Base-by-base conservation (phyloP, 768 basidiomycete genomes). In the Boletus speciosus region DNA sequence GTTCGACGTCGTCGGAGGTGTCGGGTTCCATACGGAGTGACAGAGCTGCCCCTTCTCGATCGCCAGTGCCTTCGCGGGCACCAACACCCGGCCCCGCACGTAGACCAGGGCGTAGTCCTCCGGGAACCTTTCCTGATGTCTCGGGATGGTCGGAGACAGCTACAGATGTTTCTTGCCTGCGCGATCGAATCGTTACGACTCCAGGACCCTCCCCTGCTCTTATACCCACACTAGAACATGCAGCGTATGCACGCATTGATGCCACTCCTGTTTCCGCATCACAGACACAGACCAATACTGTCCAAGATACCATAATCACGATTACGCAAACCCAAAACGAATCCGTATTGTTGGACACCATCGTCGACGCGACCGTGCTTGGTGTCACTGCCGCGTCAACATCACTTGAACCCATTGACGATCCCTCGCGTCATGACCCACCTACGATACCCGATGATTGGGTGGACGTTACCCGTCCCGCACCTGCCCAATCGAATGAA, bases 101-200 rank as follows among this genome's bases (percentile, higher is more conserved):
- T 2, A 61, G 63, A 37, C 50, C 34, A 10, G 60, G 70, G 10
- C 66, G 55, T 23, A 68, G 55, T 29, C 68, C 69, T 35, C 69
- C 68, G 5, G 69, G 69, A 4, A 61, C 68, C 0, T 62, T 62
- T 16, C 64, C 70, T 7, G 59, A 60, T 19, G 54, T 42, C 10
- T 68, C 69, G 5, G 70, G 68, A 16, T 68, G 71, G 66, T 70
- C 70, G 1, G 69, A 70, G 47, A 68, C 63, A 1, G 65, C 42
- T 6, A 59, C 59, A 1, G 58, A 70, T 16, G n/a, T 72, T 6
- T 69, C 68, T n/a, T 21, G 25, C 41, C 14, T 49, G 32, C 64
- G 58, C 37, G 52, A 50, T 15, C 61, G 54, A 16, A 36, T 62
- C 36, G 51, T 64, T 44, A 45, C 35, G 10, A 27, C 41, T 6